Evolutionary conservation across 139 green algal species (phyloP), one percentile per base, ranked within the genome.

Genomic region (Ostreobium quekettii): DNA sequence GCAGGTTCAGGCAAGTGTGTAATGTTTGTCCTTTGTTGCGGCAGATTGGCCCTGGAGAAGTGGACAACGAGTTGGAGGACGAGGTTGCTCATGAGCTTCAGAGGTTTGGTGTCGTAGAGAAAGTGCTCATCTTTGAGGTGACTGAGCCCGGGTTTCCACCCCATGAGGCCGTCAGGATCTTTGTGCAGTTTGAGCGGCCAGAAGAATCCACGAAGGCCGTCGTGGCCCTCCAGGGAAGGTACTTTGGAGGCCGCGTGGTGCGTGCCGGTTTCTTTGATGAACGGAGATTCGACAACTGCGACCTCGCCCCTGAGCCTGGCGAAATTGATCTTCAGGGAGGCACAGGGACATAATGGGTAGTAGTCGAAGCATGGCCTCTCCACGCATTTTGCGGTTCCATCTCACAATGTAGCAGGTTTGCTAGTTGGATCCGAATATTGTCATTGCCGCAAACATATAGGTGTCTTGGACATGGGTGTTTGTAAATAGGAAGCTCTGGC

Each of bases 51-150:
- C 92, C 92, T 5, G 91, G 91, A 1, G 83, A 96, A 70, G 92
- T 97, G 74, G 91, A 97, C 67, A 82, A 89, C 2, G 79, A 91
- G 36, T 70, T 97, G 48, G 92, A 97, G 64, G 89, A 95, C 7
- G 90, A 97, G 79, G 85, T 93, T 8, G 92, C 86, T 3, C 75
- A 82, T 26, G 91, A 97, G 78, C 89, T 89, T 62, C 85, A 76
- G 66, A 97, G 94, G 80, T 96, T 94, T 70, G 92, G 92, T 29
- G 70, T 80, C 2, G 85, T 95, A 5, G 74, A 74, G 8, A 77
- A 71, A 39, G 89, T 97, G 24, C 68, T 95, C 42, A 97, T 97
- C 49, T 96, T 95, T 78, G 88, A 95, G 76, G 88, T 95, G 39
- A 96, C 86, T 2, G 85, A 89, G 15, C 65, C 83, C 0, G 81